phyloP scores from a whole-genome alignment of 73 alveolate species.

The Diophrys sp. region DNA sequence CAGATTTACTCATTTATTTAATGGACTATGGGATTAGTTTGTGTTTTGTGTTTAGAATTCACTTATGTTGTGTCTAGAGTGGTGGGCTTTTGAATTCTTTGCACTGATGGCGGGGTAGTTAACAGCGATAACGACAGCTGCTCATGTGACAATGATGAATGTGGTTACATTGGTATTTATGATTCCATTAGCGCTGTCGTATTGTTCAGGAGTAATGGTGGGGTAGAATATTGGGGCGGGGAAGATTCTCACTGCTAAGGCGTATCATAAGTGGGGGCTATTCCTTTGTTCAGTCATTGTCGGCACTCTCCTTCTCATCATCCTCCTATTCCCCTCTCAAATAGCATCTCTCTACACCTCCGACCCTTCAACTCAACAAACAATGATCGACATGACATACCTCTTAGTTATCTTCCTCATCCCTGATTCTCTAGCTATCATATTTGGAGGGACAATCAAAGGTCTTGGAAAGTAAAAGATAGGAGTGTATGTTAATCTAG shows the following conservation, averaged over 20 bases:
- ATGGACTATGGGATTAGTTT: constrained; percentile 10
- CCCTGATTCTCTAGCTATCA: constrained; percentile 11
- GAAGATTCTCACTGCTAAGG: constrained; percentile 19
- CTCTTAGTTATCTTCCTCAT: not conserved
- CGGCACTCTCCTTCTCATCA: not conserved
- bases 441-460: constrained; percentile 22
- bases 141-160: constrained; percentile 28
- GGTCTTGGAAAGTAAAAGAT: constrained; percentile 29
- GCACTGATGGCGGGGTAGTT: constrained; percentile 29
- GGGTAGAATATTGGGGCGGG: constrained; percentile 30
- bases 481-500: constrained; percentile 6
- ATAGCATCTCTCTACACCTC: constrained; percentile 11
- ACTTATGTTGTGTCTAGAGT: constrained; percentile 41
- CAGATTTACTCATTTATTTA: constrained; percentile 16
- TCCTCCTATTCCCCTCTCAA: not conserved
- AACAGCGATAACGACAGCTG: constrained; percentile 34
- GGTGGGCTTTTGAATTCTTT: constrained; percentile 37
- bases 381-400: not conserved
- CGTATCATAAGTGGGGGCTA: not conserved
- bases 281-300: not conserved
- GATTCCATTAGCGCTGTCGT: constrained; percentile 21
- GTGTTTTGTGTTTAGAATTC: constrained; percentile 28
- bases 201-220: constrained; percentile 4
- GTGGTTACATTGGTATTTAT: not conserved
- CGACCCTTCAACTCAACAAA: not conserved